These are phyloP conservation scores for Cardamine resedifolia DNA, from an alignment of 345 rosid species.

Conservation along the genomic window DNA sequence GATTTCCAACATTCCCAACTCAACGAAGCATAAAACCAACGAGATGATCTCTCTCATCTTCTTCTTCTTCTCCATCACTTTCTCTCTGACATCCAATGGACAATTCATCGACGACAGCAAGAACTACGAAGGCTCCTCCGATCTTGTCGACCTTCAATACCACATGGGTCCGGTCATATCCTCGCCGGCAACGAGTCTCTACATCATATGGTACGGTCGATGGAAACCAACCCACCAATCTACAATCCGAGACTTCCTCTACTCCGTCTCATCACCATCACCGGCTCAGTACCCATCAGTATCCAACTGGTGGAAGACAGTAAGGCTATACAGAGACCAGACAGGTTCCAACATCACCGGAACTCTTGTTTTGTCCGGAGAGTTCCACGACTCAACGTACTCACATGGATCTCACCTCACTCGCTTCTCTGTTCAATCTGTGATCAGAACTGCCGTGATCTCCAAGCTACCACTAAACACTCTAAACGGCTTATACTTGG, in stretches of 20 bases:
- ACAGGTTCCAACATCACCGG: constrained; percentile 64
- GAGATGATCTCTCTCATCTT: constrained; percentile 20
- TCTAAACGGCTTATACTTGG: constrained; percentile 67
- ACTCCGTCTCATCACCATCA: constrained; percentile 60
- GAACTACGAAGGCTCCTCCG: constrained; percentile 95
- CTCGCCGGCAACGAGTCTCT: constrained; percentile 61
- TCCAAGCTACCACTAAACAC: constrained; percentile 64
- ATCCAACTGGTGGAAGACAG: constrained; percentile 92
- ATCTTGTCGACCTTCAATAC: constrained; percentile 72
- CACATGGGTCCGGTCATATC: constrained; percentile 96
- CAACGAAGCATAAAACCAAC: constrained; percentile 9
- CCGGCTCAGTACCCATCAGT: constrained; percentile 61
- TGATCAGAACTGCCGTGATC: constrained; percentile 73
- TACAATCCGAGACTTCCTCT: constrained; percentile 78
- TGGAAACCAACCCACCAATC: constrained; percentile 74
- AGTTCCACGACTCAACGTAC: constrained; percentile 85
- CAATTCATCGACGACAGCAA: constrained; percentile 52
- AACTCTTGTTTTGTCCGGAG: constrained; percentile 57
- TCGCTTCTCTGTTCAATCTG: constrained; percentile 75
- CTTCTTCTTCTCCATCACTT: constrained; percentile 6
- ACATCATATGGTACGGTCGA: constrained; percentile 88
- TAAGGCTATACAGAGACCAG: constrained; percentile 78
- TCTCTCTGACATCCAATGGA: constrained; percentile 18
- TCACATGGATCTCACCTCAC: constrained; percentile 88
- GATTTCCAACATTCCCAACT: constrained; percentile 13